Base-by-base conservation (phyloP, 2,329 filamentous ascomycete species). In the Penicillium vulpinum region DNA sequence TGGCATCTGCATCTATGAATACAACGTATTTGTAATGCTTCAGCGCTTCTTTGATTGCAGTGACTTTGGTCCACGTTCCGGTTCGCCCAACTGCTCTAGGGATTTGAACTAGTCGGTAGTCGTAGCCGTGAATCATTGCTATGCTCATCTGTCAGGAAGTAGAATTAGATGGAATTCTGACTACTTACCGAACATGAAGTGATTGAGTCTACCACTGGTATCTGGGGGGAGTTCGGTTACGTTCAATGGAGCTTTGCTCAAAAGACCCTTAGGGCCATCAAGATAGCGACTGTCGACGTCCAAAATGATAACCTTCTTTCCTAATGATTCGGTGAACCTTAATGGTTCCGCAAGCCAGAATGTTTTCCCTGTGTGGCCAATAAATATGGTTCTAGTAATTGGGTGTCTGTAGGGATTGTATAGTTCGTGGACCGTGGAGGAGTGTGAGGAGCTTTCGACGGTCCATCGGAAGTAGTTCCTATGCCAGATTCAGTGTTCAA, bases 71-170 rank as follows among this genome's bases (percentile, higher is more conserved):
- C 80, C 80, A 82, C 16, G 78, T 81, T 26, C 74, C 73, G 63
- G 73, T 75, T 49, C 77, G 76, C 50, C 77, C 74, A 49, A 80
- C 77, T 65, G 80, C 81, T 5, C 78, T 78, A 63, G 81, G 80
- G 46, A 81, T 79, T 63, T 68, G 67, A 21, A 76, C 76, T 75
- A 60, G 15, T 28, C 51, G 44, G 35, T 54, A 54, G 36, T 54
- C 51, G 28, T 54, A 54, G 28, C 44, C 51, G n/a, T 54, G 51
- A 4, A 54, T 48, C 28, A 48, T 54, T 22, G 51, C 51, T 54
- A 39, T 3, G 18, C 5, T 29, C 21, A 18, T 56, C 33, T 53
- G 47, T 21, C 16, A 24, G 3, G 18, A 21, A 16, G 5, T 18
- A 16, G 9, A 28, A 41, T 16, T n/a, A 21, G 31, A 44, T 18